A percentile compares a stretch with the other conserved stretches of the same genome.
These are phyloP conservation scores for Tylopilus plumbeoviolaceoides DNA, from an alignment of 768 basidiomycete genomes.

Conservation along the genomic window DNA sequence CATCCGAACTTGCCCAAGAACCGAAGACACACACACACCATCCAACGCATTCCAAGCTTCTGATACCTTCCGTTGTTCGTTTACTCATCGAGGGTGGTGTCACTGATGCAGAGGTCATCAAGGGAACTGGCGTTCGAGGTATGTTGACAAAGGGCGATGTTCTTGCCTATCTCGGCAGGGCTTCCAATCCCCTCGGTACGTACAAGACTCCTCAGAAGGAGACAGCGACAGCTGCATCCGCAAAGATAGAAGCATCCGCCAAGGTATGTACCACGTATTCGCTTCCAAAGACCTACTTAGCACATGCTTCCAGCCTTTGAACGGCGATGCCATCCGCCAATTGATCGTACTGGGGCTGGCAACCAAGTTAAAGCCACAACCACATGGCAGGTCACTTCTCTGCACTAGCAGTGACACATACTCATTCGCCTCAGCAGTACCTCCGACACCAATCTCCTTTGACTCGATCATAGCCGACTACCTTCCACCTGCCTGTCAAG, in stretches of 20 bases:
- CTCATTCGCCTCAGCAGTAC: constrained; percentile 30
- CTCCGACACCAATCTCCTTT: constrained; percentile 49
- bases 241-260: constrained; percentile 34
- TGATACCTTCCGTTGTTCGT: constrained; percentile 90
- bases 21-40: constrained; percentile 34
- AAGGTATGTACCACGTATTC: constrained; percentile 32
- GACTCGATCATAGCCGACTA: constrained; percentile 77
- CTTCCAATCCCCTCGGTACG: constrained; percentile 72
- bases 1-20: constrained; percentile 22
- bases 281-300: not conserved
- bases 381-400: constrained; percentile 35
- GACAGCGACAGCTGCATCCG: constrained; percentile 15
- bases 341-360: constrained; percentile 59
- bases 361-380: constrained; percentile 50
- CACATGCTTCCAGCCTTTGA: constrained; percentile 40
- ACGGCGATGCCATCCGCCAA: constrained; percentile 60
- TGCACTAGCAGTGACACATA: not conserved
- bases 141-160: constrained; percentile 98
- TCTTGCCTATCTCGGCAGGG: constrained; percentile 78
- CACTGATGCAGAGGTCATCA: constrained; percentile 59
- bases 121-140: constrained; percentile 85
- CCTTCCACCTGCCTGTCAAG: constrained; percentile 39
- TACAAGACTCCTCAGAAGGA: constrained; percentile 47
- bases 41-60: constrained; percentile 55
- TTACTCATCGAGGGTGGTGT: constrained; percentile 60